Evolutionary conservation across 2,329 filamentous ascomycete species (phyloP).

Genomic region (Calonectria pseudoreteaudii): DNA sequence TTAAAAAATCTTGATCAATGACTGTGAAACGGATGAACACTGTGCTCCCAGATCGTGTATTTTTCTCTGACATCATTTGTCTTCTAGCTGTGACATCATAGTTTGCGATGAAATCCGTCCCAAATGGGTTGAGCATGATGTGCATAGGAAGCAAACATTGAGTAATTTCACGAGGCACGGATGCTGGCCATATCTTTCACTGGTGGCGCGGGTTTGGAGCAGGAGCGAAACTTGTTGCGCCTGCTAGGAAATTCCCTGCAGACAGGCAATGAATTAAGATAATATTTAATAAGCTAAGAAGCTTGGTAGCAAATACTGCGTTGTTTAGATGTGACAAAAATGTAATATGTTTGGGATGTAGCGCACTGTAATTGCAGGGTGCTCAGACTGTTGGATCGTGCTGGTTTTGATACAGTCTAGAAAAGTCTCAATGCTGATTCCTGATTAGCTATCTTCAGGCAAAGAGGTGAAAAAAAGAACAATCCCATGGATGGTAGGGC

Average conservation of each 20-base stretch:
- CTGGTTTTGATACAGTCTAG: neutral
- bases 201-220: neutral
- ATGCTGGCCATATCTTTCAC: neutral
- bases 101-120: neutral
- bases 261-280: neutral
- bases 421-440: neutral
- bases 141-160: neutral
- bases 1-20: neutral
- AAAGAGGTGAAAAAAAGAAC: neutral
- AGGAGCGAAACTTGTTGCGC: neutral
- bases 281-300: neutral
- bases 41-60: neutral
- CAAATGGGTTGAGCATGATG: neutral
- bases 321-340: neutral
- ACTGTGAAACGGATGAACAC: neutral
- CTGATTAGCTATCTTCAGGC: neutral
- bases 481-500: too few relatives aligned
- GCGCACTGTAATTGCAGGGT: neutral
- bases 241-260: neutral
- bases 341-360: neutral
- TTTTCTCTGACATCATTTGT: neutral
- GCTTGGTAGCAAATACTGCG: neutral
- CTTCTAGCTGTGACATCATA: neutral
- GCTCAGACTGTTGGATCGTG: neutral
- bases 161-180: neutral